Base-by-base conservation (phyloP, 371 early-diverging fungal species). In the Coemansia sp. region DNA sequence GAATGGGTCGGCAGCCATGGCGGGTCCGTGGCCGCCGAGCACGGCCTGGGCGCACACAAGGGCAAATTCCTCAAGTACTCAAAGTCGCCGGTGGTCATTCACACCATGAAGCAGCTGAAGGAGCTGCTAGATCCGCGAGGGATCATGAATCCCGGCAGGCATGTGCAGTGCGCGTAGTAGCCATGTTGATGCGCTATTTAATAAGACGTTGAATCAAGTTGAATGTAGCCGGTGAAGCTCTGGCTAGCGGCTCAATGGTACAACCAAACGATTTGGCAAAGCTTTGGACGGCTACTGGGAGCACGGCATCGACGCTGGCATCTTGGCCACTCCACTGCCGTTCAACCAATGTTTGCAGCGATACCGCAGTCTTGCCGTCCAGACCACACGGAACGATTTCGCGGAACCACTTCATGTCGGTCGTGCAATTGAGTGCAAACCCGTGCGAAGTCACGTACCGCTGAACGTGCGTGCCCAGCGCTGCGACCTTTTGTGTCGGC, bases 301-400 rank as follows among this genome's bases (percentile, higher is more conserved):
- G 3, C 32, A 69, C 56, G 2, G 63, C 51, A 8, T 56, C 54
- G 16, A 68, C 53, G 14, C 43, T 68, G 10, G 52, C 30, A 38
- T 62, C 60, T 5, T 20, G 5, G 1, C 14, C 39, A 6, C 16
- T 39, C 4, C 32, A 35, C 16, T 45, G 32, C 40, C 53, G 50
- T 13, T 11, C 39, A 6, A 70, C 26, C 6, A 74, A 87, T 7
- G 69, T 55, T 5, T 85, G 64, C 6, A 96, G 67, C 11, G 93
- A 91, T 0, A 94, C 94, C 1, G 88, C 88, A 7, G 79, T 76
- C 70, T 91, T 92, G 42, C 88, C 94, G 3, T 77, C 70, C 20
- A 98, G 64, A 0, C 98, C 96, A 68, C 97, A 98, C 0, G 96
- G 92, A 2, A 96, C 85, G 64, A 98, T 95, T 55, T 93, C 84